phyloP scores from a whole-genome alignment of 2,329 filamentous ascomycete species.

The Aspergillus puulaauensis region DNA sequence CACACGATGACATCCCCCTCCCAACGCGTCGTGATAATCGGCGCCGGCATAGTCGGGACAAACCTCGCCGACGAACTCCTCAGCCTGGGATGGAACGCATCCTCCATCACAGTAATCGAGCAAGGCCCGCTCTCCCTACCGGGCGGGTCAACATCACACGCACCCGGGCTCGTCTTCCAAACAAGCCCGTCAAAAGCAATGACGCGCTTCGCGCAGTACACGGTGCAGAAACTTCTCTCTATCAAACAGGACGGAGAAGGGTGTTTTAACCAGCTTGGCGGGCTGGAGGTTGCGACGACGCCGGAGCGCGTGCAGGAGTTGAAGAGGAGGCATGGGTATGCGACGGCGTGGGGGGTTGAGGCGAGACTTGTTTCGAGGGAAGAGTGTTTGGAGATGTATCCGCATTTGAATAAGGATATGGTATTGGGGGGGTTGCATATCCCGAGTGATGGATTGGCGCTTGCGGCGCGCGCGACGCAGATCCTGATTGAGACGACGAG shows the following conservation, averaged over 20 bases:
- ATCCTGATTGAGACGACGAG: constrained; percentile 59
- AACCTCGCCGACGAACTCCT: constrained; percentile 66
- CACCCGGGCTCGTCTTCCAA: constrained; percentile 64
- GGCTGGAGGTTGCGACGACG: constrained; percentile 63
- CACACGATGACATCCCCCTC: not conserved
- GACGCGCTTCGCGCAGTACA: constrained; percentile 61
- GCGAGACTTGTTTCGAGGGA: constrained; percentile 52
- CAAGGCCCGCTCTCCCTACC: constrained; percentile 64
- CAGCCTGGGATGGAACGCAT: constrained; percentile 55
- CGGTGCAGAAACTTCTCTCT: constrained; percentile 59
- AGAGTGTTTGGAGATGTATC: constrained; percentile 56
- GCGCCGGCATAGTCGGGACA: constrained; percentile 63
- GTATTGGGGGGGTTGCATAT: constrained; percentile 62
- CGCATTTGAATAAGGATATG: constrained; percentile 53
- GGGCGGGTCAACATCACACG: constrained; percentile 65
- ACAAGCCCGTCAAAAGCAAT: constrained; percentile 51
- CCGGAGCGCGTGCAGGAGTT: constrained; percentile 59
- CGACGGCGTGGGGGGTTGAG: constrained; percentile 61
- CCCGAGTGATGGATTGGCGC: constrained; percentile 60
- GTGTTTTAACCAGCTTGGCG: constrained; percentile 63
- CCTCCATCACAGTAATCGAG: constrained; percentile 63
- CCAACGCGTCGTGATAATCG: constrained; percentile 58
- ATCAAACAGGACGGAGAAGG: constrained; percentile 49
- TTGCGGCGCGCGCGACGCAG: constrained; percentile 62
- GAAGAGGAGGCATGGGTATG: constrained; percentile 63